Conservation (phyloP, 805 yeast species). For the Saccharomycopsis sp. region DNA sequence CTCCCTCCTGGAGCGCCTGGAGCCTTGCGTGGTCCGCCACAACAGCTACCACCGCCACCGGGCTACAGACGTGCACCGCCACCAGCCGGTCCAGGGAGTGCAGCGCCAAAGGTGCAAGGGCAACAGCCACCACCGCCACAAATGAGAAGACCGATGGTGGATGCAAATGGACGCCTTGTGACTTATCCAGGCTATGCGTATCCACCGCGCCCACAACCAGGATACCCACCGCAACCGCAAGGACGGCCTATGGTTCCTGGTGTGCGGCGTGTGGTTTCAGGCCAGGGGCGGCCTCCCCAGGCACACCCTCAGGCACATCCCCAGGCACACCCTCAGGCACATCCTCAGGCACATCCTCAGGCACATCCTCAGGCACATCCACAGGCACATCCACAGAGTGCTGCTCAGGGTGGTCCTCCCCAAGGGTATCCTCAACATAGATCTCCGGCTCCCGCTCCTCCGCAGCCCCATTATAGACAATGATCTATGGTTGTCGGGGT, state of each 20-base stretch:
- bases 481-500: no score
- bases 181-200: background rate
- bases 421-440: background rate
- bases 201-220: background rate
- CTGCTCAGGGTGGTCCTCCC: no score
- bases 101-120: no score
- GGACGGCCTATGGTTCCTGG: background rate
- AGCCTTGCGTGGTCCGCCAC: background rate
- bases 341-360: no score
- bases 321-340: background rate
- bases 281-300: background rate
- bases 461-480: no score
- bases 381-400: no score
- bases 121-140: background rate
- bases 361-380: no score
- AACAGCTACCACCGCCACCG: background rate
- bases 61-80: background rate
- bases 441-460: background rate
- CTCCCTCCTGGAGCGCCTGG: background rate
- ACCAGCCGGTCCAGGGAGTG: background rate
- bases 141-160: background rate
- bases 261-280: background rate
- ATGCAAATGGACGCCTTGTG: background rate
- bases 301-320: no score
- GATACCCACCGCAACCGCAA: background rate